Evolutionary conservation across 208 protist genomes (phyloP), one percentile per base, ranked within the genome.

Genomic region (Leishmania aethiopica): DNA sequence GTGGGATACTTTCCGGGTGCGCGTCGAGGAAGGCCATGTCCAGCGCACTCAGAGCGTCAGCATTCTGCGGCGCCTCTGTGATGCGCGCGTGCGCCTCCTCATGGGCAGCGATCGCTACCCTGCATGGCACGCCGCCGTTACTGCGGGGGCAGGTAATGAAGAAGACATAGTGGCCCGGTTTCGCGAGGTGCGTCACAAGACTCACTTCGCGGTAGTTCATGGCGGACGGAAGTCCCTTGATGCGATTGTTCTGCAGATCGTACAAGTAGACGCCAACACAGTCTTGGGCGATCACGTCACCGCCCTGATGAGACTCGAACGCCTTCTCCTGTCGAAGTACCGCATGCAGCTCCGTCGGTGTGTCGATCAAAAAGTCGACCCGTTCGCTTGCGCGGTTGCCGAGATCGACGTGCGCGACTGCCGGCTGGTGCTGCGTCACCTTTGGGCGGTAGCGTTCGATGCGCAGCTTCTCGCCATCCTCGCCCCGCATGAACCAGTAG

Each of bases 131-230:
- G 0, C 80, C 71, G 35, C 86, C 90, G 37, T 67, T 81, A 28
- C 81, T 86, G 37, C 79, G 81, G 0, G 90, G 88, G 78, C 90
- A 95, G 42, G 90, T 92, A 59, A 84, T 76, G 19, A 83, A 84
- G 22, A 95, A 47, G 11, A 84, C 76, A 72, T 94, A 92, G 35
- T 83, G 84, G 6, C 89, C 91, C 15, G 87, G 72, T 28, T 37
- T 28, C 3, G 70, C 59, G 15, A 95, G 75, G 15, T 85, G 75
- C 17, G 89, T 71, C 25, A 93, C 89, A 42, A 94, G 37, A 59
- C 90, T 90, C 35, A 87, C 88, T 69, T 95, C 92, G 49, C 90
- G 88, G 84, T 90, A 95, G 79, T 88, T 89, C 49, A 88, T 89
- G 37, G 92, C 86, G 1, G 86, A 77, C 11, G 73, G 80, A 13